Evolutionary conservation across 2,329 filamentous ascomycete species (phyloP).

Genomic region (Neonectria hederae): DNA sequence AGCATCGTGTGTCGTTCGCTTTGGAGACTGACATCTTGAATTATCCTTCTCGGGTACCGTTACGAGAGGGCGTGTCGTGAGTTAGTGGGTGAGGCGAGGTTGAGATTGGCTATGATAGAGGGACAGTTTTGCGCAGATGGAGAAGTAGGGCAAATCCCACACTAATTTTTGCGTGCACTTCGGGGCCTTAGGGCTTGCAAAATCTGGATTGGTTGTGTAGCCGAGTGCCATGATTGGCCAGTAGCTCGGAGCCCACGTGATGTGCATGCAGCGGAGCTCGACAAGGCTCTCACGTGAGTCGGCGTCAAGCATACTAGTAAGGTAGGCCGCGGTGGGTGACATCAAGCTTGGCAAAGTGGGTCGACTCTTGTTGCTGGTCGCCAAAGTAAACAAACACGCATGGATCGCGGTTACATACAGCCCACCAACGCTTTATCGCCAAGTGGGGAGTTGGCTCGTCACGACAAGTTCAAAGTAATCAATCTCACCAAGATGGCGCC

Average conservation of each 20-base stretch:
- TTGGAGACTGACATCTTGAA: constrained; percentile 54
- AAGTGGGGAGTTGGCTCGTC: constrained; percentile 30
- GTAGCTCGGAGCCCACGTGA: constrained; percentile 41
- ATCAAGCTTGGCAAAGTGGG: constrained; percentile 33
- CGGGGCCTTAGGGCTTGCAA: constrained; percentile 53
- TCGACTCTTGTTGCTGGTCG: constrained; percentile 35
- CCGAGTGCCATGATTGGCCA: constrained; percentile 38
- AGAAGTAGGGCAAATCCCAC: constrained; percentile 51
- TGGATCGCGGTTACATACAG: constrained; percentile 40
- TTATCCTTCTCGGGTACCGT: constrained; percentile 54
- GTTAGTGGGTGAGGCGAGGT: constrained; percentile 49
- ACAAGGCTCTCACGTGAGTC: constrained; percentile 28
- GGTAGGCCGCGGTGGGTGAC: constrained; percentile 13
- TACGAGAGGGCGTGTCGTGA: constrained; percentile 51
- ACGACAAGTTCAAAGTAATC: constrained; percentile 22
- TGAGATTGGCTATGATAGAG: constrained; percentile 42
- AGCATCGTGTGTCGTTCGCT: constrained; percentile 21
- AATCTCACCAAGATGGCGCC: constrained; percentile 46
- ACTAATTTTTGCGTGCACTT: constrained; percentile 48
- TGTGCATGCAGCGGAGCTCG: neutral
- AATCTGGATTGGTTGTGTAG: constrained; percentile 49
- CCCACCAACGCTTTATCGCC: constrained; percentile 41
- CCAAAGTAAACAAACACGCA: constrained; percentile 54
- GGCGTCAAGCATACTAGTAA: constrained; percentile 27
- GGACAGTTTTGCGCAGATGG: constrained; percentile 49